Evolutionary conservation across 495 filamentous ascomycete genomes (phyloP).

Genomic region (Penicillium macrosclerotiorum): DNA sequence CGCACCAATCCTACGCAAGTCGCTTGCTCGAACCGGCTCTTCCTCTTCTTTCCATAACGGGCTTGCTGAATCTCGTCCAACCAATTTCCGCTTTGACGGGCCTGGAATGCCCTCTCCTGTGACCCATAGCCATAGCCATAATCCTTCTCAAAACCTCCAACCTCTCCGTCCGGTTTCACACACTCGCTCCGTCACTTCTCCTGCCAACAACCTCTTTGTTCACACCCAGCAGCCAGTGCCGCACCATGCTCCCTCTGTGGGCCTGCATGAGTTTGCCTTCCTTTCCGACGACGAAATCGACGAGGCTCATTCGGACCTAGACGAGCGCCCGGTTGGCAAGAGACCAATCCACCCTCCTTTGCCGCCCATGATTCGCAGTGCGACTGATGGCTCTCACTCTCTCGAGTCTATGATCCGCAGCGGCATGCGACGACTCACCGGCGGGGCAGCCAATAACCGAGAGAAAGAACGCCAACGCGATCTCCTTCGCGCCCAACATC

Average conservation of each 20-base stretch:
- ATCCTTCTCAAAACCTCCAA: conserved; percentile 25
- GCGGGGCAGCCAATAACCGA: conserved; percentile 50
- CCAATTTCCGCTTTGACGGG: conserved; percentile 53
- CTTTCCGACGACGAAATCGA: conserved; percentile 58
- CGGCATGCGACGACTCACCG: conserved; percentile 66
- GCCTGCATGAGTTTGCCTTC: conserved; percentile 46
- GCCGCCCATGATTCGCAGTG: conserved; percentile 43
- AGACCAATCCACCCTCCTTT: conserved; percentile 47
- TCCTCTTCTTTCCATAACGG: conserved; percentile 84
- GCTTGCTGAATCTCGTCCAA: conserved; percentile 69
- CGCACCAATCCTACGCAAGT: conserved; percentile 84
- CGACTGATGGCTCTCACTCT: conserved; percentile 56
- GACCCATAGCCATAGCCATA: no score
- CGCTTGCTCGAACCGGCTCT: conserved; percentile 67
- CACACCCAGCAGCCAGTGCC: conserved; percentile 27
- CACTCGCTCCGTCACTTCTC: conserved; percentile 71
- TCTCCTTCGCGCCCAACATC: conserved; percentile 51
- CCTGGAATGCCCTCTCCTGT: conserved; percentile 60
- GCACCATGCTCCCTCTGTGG: conserved; percentile 28
- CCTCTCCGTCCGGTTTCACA: conserved; percentile 57
- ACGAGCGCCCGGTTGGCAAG: conserved; percentile 48
- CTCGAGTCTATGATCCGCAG: conserved; percentile 66
- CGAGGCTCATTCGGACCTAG: conserved; percentile 45
- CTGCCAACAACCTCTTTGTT: conserved; percentile 55
- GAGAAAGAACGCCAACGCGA: conserved; percentile 64